Evolutionary conservation across 306 rosid genomes (phyloP), one percentile per base, ranked within the genome.

Genomic region (Trichosanthes cucumerina): DNA sequence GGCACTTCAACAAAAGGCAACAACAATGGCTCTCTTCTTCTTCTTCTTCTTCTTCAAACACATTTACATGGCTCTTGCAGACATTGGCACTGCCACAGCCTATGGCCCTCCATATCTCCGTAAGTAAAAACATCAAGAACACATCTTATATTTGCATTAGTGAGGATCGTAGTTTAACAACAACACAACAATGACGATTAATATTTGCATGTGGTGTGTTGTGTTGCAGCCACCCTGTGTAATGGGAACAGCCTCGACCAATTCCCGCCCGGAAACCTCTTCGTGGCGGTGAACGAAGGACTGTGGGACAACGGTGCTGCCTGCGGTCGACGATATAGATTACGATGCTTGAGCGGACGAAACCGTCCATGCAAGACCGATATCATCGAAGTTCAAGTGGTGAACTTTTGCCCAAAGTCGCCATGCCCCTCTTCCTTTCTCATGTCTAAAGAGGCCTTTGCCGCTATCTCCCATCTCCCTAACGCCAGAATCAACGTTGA

Each of bases 251-350:
- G 78, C 36, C 3, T 60, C 54, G 81, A 80, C 0, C 90, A 88
- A 76, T 87, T 90, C 72, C 96, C 92, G 0, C 78, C 86, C 0
- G 92, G 89, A 1, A 86, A 82, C 46, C 59, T 83, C 1, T 88
- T 89, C 28, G 91, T 79, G 36, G 86, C 93, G 0, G 96, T 89
- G 79, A 87, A 86, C 50, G 93, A 91, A 79, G 93, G 92, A 9
- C 79, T 89, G 38, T 91, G 96, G 96, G 96, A 91, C 39, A 89
- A 91, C 16, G 96, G 96, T 0, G 96, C 92, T 2, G 91, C 97
- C 0, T 88, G 96, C 74, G 97, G 96, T 41, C 82, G 96, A 76
- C 71, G 90, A n/a, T 92, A 90, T 85, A 85, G 87, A 83, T 15
- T 89, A 62, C 79, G 93, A 57, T 92, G 97, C 34, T 58, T 92